Conservation (phyloP, 2,329 filamentous ascomycete species). For the Triangularia verruculosa region DNA sequence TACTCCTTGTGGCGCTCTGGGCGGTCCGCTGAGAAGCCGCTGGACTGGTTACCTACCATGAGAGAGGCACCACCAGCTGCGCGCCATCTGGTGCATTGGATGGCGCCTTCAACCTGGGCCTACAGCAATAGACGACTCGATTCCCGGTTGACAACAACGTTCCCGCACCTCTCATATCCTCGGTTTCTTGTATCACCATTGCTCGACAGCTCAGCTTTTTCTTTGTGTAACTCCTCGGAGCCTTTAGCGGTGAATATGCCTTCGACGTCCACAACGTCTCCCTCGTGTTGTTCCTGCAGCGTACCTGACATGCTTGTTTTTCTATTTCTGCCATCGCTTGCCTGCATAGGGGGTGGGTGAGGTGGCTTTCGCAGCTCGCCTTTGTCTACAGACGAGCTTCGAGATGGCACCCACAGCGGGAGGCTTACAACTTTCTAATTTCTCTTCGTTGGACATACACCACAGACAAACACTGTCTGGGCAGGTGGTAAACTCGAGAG, state of each 20-base stretch:
- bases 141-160: not conserved
- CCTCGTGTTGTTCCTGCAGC: constrained; percentile 21
- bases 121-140: not conserved
- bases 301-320: constrained; percentile 15
- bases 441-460: not conserved
- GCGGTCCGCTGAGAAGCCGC: not conserved
- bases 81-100: not conserved
- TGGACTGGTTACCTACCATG: constrained; percentile 4
- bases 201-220: not conserved
- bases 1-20: not conserved
- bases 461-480: not conserved
- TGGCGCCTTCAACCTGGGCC: not conserved
- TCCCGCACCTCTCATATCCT: constrained; percentile 7
- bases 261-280: not conserved
- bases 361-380: constrained; percentile 11
- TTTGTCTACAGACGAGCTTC: constrained; percentile 5
- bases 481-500: constrained; percentile 11
- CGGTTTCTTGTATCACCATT: not conserved
- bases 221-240: constrained; percentile 15
- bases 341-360: not conserved
- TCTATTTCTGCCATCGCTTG: not conserved
- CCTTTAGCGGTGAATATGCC: constrained; percentile 20
- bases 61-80: not conserved
- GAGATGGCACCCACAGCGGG: constrained; percentile 15
- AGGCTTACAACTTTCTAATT: constrained; percentile 17